A percentile compares a stretch with the other conserved stretches of the same genome.
These are phyloP conservation scores for Fusarium illudens DNA, from an alignment of 2,329 filamentous ascomycete species.

Conservation along the genomic window DNA sequence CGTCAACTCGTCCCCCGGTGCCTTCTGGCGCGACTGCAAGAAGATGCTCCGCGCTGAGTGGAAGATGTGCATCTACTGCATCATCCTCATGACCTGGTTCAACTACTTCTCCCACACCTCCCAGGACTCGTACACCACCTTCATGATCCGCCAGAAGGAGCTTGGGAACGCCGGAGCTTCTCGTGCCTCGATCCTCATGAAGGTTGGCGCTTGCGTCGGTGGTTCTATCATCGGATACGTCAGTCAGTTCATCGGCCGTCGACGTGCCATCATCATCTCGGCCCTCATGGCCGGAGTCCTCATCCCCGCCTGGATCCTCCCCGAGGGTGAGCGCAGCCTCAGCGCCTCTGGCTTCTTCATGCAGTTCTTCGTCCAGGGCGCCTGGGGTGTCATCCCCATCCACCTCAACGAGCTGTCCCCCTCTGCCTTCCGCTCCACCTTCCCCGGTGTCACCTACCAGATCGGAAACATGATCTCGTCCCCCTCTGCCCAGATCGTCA, in stretches of 20 bases:
- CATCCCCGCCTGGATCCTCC: constrained; percentile 77
- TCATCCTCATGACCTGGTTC: constrained; percentile 81
- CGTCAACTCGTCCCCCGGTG: too few relatives aligned
- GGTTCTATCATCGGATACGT: constrained; percentile 77
- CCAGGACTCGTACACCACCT: constrained; percentile 84
- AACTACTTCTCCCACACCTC: constrained; percentile 81
- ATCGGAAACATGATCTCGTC: constrained; percentile 79
- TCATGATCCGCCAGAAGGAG: constrained; percentile 78
- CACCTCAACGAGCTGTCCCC: constrained; percentile 79
- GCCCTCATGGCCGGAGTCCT: constrained; percentile 67
- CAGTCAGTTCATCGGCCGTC: constrained; percentile 78
- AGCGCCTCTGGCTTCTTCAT: constrained; percentile 74
- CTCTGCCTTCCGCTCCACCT: constrained; percentile 73
- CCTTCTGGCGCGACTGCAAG: constrained; percentile 76
- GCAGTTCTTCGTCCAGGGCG: constrained; percentile 73
- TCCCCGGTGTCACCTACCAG: constrained; percentile 77
- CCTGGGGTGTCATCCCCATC: constrained; percentile 74
- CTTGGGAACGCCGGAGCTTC: constrained; percentile 70
- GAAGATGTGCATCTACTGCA: constrained; percentile 80
- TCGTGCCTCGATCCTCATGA: constrained; percentile 83
- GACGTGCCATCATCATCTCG: constrained; percentile 70
- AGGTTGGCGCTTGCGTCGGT: constrained; percentile 78
- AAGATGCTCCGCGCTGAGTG: constrained; percentile 75
- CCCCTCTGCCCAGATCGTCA: constrained; percentile 79
- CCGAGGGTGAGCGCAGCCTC: constrained; percentile 65